Percentiles rank a stretch among this genome's conserved stretches.
These are phyloP conservation scores for Cyclocybe cylindracea DNA, from an alignment of 768 basidiomycete species.

Conservation along the genomic window DNA sequence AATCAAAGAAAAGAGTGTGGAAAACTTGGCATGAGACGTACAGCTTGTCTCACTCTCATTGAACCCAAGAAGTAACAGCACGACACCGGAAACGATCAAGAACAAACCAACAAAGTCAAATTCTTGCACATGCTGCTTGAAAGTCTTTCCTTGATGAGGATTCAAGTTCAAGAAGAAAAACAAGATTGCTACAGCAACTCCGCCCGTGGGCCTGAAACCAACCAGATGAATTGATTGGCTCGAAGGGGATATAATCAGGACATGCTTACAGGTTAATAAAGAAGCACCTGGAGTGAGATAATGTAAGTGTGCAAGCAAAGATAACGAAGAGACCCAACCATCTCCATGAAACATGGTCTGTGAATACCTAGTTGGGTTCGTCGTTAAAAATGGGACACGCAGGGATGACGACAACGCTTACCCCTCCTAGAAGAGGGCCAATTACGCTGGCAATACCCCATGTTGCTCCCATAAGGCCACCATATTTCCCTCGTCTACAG, in stretches of 20 bases:
- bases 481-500: slow-evolving; percentile 73
- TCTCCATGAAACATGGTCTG: slow-evolving; percentile 78
- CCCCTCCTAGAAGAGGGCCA: slow-evolving; percentile 83
- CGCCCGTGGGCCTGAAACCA: slow-evolving; percentile 65
- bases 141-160: slow-evolving; percentile 60
- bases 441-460: slow-evolving; percentile 78
- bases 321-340: slow-evolving; percentile 46
- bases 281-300: slow-evolving; percentile 54
- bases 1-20: background rate
- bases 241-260: background rate
- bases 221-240: slow-evolving; percentile 5
- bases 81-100: slow-evolving; percentile 64
- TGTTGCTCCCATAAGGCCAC: slow-evolving; percentile 73
- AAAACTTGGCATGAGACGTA: slow-evolving; percentile 31
- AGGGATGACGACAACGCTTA: slow-evolving; percentile 32
- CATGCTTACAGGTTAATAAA: slow-evolving; percentile 67
- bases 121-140: slow-evolving; percentile 58
- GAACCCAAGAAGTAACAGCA: slow-evolving; percentile 72
- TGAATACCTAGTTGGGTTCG: slow-evolving; percentile 49
- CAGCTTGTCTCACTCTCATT: slow-evolving; percentile 69
- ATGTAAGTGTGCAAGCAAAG: background rate
- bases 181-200: slow-evolving; percentile 57
- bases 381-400: slow-evolving; percentile 1
- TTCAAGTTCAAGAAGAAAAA: slow-evolving; percentile 83
- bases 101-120: slow-evolving; percentile 75